These are phyloP conservation scores for Zostera marina DNA, from an alignment of 116 monocot genomes.

Conservation along the genomic window DNA sequence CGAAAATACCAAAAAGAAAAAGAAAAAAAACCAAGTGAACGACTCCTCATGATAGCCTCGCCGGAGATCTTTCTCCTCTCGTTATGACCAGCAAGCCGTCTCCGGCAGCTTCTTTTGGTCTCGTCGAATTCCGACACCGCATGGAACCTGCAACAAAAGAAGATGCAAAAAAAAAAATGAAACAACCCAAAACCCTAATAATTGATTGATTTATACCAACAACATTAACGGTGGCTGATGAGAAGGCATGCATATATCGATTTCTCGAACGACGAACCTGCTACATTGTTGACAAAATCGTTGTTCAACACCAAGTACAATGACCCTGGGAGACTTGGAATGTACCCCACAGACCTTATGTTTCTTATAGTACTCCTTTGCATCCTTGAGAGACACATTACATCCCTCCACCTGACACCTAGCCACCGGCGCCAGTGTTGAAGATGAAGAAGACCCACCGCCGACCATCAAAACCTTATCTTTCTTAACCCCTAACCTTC, in stretches of 20 bases:
- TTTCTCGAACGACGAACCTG: conserved; percentile 23
- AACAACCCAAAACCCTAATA: neutral
- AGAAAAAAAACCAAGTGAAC: conserved; percentile 10
- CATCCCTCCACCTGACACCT: conserved; percentile 86
- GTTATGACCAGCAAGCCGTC: conserved; percentile 40
- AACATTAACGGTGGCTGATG: neutral
- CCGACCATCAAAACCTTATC: neutral
- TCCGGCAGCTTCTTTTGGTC: conserved; percentile 38
- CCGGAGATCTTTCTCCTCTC: conserved; percentile 38
- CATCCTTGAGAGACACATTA: conserved; percentile 31
- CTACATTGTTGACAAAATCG: conserved; percentile 94
- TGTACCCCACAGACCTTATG: conserved; percentile 78
- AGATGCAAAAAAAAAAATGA: neutral
- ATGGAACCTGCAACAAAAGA: conserved; percentile 22
- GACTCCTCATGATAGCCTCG: conserved; percentile 17
- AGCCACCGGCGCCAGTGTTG: conserved; percentile 1
- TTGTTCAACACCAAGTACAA: conserved; percentile 60
- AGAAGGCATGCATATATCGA: neutral
- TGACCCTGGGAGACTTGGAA: conserved; percentile 57
- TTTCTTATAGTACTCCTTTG: conserved; percentile 78
- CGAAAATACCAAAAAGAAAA: neutral
- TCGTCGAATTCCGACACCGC: conserved; percentile 54
- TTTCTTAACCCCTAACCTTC: neutral
- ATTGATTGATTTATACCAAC: too few relatives aligned
- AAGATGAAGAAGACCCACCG: neutral